Conservation (phyloP, 1,139 yeast genomes). For the Taphrina deformans region DNA sequence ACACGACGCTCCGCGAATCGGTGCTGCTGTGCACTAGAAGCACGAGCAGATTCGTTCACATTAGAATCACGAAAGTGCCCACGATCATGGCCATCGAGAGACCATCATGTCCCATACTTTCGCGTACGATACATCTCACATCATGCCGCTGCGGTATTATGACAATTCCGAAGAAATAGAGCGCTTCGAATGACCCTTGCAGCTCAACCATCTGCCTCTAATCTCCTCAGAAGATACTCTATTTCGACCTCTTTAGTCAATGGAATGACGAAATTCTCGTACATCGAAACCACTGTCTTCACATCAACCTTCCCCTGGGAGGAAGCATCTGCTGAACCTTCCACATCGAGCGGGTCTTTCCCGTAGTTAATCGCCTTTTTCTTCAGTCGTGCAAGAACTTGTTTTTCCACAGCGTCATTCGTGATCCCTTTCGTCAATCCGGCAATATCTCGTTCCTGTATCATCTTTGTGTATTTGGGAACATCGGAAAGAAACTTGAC, state of each 20-base stretch:
- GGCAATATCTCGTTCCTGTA: conserved; percentile 61
- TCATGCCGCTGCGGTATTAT: too few relatives aligned
- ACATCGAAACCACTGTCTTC: conserved; percentile 74
- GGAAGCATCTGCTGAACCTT: conserved; percentile 43
- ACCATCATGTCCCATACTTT: too few relatives aligned
- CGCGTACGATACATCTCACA: too few relatives aligned
- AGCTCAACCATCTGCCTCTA: conserved; percentile 50
- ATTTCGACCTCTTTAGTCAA: conserved; percentile 92
- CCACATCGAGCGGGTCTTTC: conserved; percentile 69
- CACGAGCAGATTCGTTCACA: too few relatives aligned
- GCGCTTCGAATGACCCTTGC: too few relatives aligned
- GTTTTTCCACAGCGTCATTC: conserved; percentile 79
- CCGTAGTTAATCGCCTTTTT: conserved; percentile 85
- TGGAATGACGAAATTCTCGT: conserved; percentile 83
- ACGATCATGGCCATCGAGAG: too few relatives aligned
- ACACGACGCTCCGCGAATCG: too few relatives aligned
- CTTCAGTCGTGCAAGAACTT: conserved; percentile 72
- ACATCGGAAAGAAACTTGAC: conserved; percentile 76
- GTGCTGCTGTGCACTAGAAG: too few relatives aligned
- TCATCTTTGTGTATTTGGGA: conserved; percentile 63
- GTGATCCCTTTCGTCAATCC: conserved; percentile 84
- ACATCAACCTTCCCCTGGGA: conserved; percentile 75
- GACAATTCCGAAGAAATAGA: too few relatives aligned
- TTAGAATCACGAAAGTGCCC: too few relatives aligned
- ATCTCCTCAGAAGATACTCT: conserved; percentile 78